Evolutionary conservation across 169 alveolate genomes (phyloP).

Genomic region (Plasmodium gallinaceum): DNA sequence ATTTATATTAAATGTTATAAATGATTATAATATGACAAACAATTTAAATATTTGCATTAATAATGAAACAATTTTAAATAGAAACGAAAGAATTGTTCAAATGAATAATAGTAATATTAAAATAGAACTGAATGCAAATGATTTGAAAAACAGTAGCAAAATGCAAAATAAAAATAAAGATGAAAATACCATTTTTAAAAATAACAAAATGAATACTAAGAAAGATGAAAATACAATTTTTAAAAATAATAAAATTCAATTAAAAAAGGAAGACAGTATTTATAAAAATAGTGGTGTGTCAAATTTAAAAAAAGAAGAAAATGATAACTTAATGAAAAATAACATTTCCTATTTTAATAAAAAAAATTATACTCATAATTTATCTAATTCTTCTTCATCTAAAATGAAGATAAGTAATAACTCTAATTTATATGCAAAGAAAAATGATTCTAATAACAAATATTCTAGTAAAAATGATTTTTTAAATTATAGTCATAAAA

Average conservation of each 20-base stretch:
- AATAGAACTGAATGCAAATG: background rate
- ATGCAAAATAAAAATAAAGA: background rate
- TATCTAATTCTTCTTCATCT: no score
- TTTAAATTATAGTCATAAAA: background rate
- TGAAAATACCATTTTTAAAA: background rate
- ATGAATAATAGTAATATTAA: slow-evolving; percentile 41
- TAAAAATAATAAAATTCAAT: no score
- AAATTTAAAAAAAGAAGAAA: background rate
- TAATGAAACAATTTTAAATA: slow-evolving; percentile 33
- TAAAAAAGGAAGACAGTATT: background rate
- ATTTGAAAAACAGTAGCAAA: background rate
- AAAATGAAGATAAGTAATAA: background rate
- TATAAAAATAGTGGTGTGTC: background rate
- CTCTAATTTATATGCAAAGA: background rate
- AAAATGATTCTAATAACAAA: background rate
- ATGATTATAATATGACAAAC: slow-evolving; percentile 34
- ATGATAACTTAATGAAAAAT: background rate
- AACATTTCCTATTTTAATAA: background rate
- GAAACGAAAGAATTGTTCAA: slow-evolving; percentile 25
- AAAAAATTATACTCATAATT: background rate
- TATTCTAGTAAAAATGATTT: background rate
- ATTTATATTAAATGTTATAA: slow-evolving; percentile 75
- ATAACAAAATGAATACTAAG: no score
- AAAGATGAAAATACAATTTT: no score
- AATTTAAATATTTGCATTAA: slow-evolving; percentile 2